A percentile compares a stretch with the other conserved stretches of the same genome.
Conservation (phyloP, 1,284 basidiomycete species). For the Sparassis latifolia region DNA sequence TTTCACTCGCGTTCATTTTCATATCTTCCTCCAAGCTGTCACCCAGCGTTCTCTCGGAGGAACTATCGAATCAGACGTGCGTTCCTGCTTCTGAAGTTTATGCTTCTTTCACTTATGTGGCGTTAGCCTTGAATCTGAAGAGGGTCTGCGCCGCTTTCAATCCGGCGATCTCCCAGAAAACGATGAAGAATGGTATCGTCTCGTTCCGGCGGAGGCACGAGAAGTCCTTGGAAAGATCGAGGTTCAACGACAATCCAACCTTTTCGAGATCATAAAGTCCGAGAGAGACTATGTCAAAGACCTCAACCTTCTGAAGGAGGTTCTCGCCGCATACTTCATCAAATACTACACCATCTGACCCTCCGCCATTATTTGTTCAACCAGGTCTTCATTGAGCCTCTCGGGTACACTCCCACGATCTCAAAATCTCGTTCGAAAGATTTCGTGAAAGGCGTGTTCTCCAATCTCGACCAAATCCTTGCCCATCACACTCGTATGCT, state of each 20-base stretch:
- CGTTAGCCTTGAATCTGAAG: constrained; percentile 51
- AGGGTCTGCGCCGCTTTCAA: constrained; percentile 60
- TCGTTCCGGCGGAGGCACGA: constrained; percentile 64
- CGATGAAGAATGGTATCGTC: constrained; percentile 71
- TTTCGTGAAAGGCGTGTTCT: constrained; percentile 72
- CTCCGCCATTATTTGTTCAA: neutral
- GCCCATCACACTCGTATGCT: constrained; percentile 62
- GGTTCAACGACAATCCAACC: constrained; percentile 71
- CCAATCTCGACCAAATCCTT: constrained; percentile 60
- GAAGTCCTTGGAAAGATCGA: constrained; percentile 65
- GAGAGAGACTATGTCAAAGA: constrained; percentile 78
- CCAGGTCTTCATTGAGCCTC: constrained; percentile 64
- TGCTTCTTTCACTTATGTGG: constrained; percentile 14
- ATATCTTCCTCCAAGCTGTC: constrained; percentile 16
- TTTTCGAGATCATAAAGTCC: constrained; percentile 79
- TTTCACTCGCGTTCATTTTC: constrained; percentile 3
- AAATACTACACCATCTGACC: neutral
- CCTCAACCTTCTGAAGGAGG: constrained; percentile 61
- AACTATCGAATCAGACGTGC: constrained; percentile 50
- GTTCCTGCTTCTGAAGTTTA: constrained; percentile 21
- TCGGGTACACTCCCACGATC: constrained; percentile 50
- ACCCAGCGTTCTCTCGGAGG: constrained; percentile 32
- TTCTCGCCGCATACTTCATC: constrained; percentile 23
- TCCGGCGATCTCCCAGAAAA: constrained; percentile 47
- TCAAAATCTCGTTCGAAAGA: constrained; percentile 39